Evolutionary conservation across 129 eudicot genomes (phyloP).

Genomic region (Gnaphalium uliginosum): DNA sequence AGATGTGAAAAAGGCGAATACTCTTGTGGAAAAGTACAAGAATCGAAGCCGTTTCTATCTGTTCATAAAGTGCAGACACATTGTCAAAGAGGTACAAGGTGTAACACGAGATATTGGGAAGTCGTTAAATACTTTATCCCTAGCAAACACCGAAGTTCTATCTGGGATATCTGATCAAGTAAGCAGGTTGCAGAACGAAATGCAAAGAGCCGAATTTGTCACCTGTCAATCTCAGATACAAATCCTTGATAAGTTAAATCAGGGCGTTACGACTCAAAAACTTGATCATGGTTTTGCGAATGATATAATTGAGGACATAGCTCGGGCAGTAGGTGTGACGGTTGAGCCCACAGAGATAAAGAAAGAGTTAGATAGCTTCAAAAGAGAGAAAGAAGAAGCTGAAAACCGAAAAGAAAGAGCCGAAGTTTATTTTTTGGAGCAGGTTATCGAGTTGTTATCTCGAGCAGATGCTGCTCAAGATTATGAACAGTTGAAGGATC

Average conservation of each 20-base stretch:
- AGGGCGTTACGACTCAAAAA: slow-evolving; percentile 48
- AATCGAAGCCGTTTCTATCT: slow-evolving; percentile 58
- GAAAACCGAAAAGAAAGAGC: slow-evolving; percentile 62
- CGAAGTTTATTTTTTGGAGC: slow-evolving; percentile 60
- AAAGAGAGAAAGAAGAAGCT: slow-evolving; percentile 63
- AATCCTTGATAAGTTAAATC: slow-evolving; percentile 48
- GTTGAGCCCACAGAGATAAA: slow-evolving; percentile 55
- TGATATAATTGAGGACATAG: slow-evolving; percentile 54
- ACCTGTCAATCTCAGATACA: slow-evolving; percentile 45
- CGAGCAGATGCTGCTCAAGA: slow-evolving; percentile 73
- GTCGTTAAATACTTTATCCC: slow-evolving; percentile 46
- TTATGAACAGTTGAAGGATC: slow-evolving; percentile 52
- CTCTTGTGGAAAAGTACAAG: slow-evolving; percentile 57
- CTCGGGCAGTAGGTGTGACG: slow-evolving; percentile 54
- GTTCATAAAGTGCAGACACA: slow-evolving; percentile 54
- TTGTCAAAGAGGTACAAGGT: slow-evolving; percentile 66
- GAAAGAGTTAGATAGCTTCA: slow-evolving; percentile 51
- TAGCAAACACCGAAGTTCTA: slow-evolving; percentile 47
- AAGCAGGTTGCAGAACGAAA: slow-evolving; percentile 47
- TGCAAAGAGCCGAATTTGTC: slow-evolving; percentile 60
- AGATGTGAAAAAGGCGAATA: slow-evolving; percentile 52
- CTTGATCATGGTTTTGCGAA: slow-evolving; percentile 55
- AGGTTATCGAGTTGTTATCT: slow-evolving; percentile 57
- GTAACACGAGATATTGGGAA: slow-evolving; percentile 58
- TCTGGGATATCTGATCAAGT: slow-evolving; percentile 57